phyloP scores from a whole-genome alignment of 495 filamentous ascomycete genomes.

The Penicillium salamii region DNA sequence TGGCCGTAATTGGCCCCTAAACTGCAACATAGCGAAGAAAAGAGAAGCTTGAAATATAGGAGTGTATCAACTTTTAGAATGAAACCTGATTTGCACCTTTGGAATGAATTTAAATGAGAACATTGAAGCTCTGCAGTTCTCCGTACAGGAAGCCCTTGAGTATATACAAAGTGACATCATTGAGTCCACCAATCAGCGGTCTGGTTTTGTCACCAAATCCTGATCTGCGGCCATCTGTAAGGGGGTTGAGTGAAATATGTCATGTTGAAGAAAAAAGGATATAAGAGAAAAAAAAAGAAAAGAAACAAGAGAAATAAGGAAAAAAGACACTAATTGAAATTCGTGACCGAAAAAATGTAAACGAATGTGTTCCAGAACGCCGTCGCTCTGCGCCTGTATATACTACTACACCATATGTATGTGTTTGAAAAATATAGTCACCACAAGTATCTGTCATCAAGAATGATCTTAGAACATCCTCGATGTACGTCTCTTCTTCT shows the following conservation, averaged over 20 bases:
- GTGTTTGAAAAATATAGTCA: neutral
- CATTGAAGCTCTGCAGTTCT: no score
- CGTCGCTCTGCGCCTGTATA: neutral
- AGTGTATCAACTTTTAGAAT: no score
- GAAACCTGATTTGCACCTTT: no score
- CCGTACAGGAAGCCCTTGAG: neutral
- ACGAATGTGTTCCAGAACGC: conserved; percentile 5
- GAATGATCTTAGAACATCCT: conserved; percentile 13
- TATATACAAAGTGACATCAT: conserved; percentile 18
- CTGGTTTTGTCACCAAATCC: conserved; percentile 14
- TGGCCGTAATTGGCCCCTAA: no score
- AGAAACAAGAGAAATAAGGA: no score
- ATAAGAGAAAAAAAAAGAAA: no score
- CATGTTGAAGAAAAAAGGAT: no score
- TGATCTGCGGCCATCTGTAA: neutral
- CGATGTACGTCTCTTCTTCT: conserved; percentile 15
- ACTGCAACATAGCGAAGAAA: no score
- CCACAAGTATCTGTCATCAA: no score
- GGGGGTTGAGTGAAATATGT: no score
- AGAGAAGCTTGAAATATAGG: no score
- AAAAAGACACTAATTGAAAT: no score
- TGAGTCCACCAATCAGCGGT: conserved; percentile 12
- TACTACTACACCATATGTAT: neutral
- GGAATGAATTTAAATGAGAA: neutral
- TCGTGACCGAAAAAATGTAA: neutral